Conservation (phyloP, 257 asterid genomes). For the Apocynum venetum region DNA sequence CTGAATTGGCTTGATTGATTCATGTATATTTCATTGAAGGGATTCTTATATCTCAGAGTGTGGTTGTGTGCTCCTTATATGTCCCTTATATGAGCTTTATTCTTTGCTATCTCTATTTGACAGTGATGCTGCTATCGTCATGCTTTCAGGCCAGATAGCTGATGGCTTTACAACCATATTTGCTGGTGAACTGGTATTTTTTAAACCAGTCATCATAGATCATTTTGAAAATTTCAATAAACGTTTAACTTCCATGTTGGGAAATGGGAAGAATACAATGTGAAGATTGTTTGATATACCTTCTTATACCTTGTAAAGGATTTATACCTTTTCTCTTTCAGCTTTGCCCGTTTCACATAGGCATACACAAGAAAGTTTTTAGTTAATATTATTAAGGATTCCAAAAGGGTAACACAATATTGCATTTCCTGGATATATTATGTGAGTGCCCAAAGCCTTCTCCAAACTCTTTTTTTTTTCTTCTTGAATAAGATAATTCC, state of each 20-base stretch:
- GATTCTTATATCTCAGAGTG: not conserved
- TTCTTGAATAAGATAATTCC: not conserved
- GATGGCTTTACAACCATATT: slow-evolving; percentile 81
- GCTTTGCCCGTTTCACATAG: not conserved
- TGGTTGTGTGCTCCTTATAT: not conserved
- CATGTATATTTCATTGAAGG: not conserved
- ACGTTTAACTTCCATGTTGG: not conserved
- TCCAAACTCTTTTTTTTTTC: not conserved
- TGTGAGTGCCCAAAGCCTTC: not conserved
- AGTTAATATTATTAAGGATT: not conserved
- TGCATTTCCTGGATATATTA: not conserved
- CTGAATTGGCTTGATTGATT: not conserved
- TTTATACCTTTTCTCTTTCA: not conserved
- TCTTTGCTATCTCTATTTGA: slow-evolving; percentile 24
- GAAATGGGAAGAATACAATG: not conserved
- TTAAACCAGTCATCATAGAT: not conserved
- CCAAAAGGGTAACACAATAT: not conserved
- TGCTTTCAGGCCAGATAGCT: slow-evolving; percentile 94
- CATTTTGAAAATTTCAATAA: not conserved
- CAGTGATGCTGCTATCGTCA: slow-evolving; percentile 85
- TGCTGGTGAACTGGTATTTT: slow-evolving; percentile 83
- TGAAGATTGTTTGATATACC: not conserved
- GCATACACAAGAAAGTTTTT: not conserved
- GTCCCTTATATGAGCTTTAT: not conserved
- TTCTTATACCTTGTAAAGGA: not conserved